These are phyloP conservation scores for Sporothrix globosa DNA, from an alignment of 2,329 filamentous ascomycete genomes.

Conservation along the genomic window DNA sequence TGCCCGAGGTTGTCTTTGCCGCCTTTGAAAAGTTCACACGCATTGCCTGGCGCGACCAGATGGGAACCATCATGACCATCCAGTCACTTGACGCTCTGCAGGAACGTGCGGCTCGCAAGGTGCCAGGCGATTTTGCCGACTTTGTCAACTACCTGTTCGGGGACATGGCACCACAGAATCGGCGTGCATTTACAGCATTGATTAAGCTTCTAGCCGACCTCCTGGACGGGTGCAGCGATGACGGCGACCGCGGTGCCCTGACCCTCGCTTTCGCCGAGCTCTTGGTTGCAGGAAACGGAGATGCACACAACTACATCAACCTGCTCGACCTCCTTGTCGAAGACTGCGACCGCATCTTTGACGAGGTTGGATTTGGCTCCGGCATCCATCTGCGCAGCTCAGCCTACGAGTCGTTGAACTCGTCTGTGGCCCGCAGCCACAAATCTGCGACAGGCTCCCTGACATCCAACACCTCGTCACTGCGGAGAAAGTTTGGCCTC, in stretches of 20 bases:
- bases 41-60: slow-evolving; percentile 84
- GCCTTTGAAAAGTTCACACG: slow-evolving; percentile 92
- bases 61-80: slow-evolving; percentile 79
- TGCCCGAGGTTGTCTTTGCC: slow-evolving; percentile 83
- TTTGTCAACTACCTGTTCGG: slow-evolving; percentile 67
- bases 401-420: slow-evolving; percentile 63
- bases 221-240: slow-evolving; percentile 86
- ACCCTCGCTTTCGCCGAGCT: slow-evolving; percentile 89
- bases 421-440: slow-evolving; percentile 57
- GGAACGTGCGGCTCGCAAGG: slow-evolving; percentile 61
- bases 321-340: slow-evolving; percentile 86
- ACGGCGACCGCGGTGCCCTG: slow-evolving; percentile 84
- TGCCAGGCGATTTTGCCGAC: slow-evolving; percentile 72
- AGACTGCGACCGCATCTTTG: slow-evolving; percentile 87
- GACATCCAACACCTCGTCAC: slow-evolving; percentile 82
- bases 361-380: slow-evolving; percentile 54
- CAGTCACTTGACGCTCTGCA: slow-evolving; percentile 76
- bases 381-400: slow-evolving; percentile 55
- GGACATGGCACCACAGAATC: slow-evolving; percentile 70
- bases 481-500: slow-evolving; percentile 82
- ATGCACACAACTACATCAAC: slow-evolving; percentile 81
- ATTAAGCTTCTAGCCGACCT: slow-evolving; percentile 86
- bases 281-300: slow-evolving; percentile 67
- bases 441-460: slow-evolving; percentile 70
- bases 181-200: slow-evolving; percentile 78